A percentile compares a stretch with the other conserved stretches of the same genome.
These are phyloP conservation scores for Pleurotus djamor DNA, from an alignment of 768 basidiomycete species.

Conservation along the genomic window DNA sequence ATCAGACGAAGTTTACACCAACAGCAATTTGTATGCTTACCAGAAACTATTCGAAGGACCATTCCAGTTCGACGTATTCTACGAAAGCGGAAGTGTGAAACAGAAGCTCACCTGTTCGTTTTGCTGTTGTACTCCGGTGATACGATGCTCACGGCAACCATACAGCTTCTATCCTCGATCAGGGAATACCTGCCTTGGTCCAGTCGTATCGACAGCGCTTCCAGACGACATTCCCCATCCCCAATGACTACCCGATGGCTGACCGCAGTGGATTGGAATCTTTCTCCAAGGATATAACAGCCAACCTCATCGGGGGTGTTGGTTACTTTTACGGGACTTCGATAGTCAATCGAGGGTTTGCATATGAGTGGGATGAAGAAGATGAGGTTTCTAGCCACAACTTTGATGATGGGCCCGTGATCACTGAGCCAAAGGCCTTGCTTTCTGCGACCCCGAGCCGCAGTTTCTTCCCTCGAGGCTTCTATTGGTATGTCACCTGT, in stretches of 20 bases:
- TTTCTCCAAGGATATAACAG: conserved; percentile 88
- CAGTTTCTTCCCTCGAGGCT: conserved; percentile 96
- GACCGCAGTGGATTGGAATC: conserved; percentile 48
- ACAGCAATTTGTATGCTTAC: conserved; percentile 81
- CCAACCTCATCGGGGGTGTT: conserved; percentile 89
- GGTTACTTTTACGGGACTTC: conserved; percentile 95
- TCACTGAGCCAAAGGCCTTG: conserved; percentile 75
- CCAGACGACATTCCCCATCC: conserved; percentile 64
- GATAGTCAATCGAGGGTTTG: conserved; percentile 81
- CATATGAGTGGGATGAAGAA: conserved; percentile 89
- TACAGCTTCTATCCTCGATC: conserved; percentile 62
- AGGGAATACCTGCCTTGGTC: conserved; percentile 66
- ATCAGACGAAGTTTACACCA: conserved; percentile 67
- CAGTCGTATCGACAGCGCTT: conserved; percentile 68
- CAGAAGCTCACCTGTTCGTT: conserved; percentile 64
- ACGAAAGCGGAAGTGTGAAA: conserved; percentile 71
- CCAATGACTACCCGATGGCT: conserved; percentile 47
- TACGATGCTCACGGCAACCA: neutral
- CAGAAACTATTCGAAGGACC: conserved; percentile 84
- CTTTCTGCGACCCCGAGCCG: conserved; percentile 94
- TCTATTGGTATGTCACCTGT: conserved; percentile 72
- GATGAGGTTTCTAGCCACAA: conserved; percentile 34
- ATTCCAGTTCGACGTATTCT: conserved; percentile 90
- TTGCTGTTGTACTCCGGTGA: neutral
- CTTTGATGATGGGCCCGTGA: conserved; percentile 45